Evolutionary conservation across 2,329 filamentous ascomycete genomes (phyloP), one percentile per base, ranked within the genome.

Genomic region (Penicillium sp.): DNA sequence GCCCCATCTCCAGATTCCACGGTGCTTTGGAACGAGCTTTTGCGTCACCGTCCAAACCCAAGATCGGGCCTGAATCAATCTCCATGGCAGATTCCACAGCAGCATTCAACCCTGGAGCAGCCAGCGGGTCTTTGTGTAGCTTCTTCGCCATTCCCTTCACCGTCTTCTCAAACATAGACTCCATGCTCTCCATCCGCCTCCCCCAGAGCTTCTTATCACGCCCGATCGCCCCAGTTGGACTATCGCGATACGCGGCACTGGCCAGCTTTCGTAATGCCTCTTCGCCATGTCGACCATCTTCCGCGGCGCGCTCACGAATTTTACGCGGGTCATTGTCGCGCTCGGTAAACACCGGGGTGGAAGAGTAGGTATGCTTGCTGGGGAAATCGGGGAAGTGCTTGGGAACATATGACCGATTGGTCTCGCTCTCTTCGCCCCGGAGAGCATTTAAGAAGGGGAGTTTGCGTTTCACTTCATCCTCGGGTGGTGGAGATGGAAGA

Each of bases 281-380:
- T 71, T 89, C 87, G 7, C 87, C 87, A 61, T 87, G 74, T 49
- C 88, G 82, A 14, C 87, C 87, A 70, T 90, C 87, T 68, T 88
- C 83, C 3, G 86, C 88, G 4, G 87, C 87, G 59, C 83, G 81
- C 70, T 89, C 87, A 40, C 86, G 77, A 51, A 88, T 84, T 64
- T 81, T 82, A 40, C 85, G 79, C 2, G 85, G 82, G 65, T 89
- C 86, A 37, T 79, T 83, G 64, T 88, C 85, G 61, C 87, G 81
- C 42, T 83, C 74, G 1, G 83, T 82, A 63, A 82, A 87, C 4
- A 88, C 83, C 0, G 85, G 79, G 1, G 87, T 88, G 28, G 82
- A 75, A 65, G 83, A 83, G 76, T 86, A 90, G 0, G 87, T 87
- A 72, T 89, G 87, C 70, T 82, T 84, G 53, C 86, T 86, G 7